A percentile compares a stretch with the other conserved stretches of the same genome.
Evolutionary conservation across 1,139 yeast species (phyloP).

Genomic region (Pichia norvegensis): DNA sequence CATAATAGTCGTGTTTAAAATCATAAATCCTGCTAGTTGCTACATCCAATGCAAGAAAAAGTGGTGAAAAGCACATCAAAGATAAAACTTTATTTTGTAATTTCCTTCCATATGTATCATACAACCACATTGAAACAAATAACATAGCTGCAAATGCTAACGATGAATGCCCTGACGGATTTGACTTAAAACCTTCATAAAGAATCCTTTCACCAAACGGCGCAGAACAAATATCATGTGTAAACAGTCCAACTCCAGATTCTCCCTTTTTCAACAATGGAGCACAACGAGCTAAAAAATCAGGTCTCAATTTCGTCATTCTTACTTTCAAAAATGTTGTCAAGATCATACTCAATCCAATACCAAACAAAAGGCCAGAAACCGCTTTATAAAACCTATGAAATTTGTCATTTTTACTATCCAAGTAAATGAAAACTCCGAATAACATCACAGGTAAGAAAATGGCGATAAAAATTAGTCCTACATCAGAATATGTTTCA

Average conservation of each 20-base stretch:
- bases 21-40: slow-evolving; percentile 35
- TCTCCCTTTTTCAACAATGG: slow-evolving; percentile 4
- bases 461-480: slow-evolving; percentile 34
- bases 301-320: slow-evolving; percentile 75
- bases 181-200: slow-evolving; percentile 66
- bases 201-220: slow-evolving; percentile 34
- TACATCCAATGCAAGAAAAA: slow-evolving; percentile 27
- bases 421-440: slow-evolving; percentile 4
- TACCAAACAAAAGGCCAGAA: slow-evolving; percentile 35
- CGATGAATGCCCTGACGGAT: slow-evolving; percentile 75
- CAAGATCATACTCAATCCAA: slow-evolving; percentile 35
- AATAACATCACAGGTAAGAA: slow-evolving; percentile 34
- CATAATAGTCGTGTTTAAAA: slow-evolving; percentile 71
- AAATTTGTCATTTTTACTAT: slow-evolving; percentile 4
- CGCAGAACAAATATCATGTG: slow-evolving; percentile 46
- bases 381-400: slow-evolving; percentile 28
- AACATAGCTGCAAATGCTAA: slow-evolving; percentile 60
- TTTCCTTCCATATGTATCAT: slow-evolving; percentile 48
- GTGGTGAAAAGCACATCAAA: slow-evolving; percentile 26
- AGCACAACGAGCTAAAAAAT: slow-evolving; percentile 63
- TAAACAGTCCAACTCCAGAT: slow-evolving; percentile 9
- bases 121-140: slow-evolving; percentile 49
- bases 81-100: slow-evolving; percentile 2
- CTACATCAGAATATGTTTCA: slow-evolving; percentile 35
- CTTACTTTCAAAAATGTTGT: slow-evolving; percentile 57